phyloP scores from a whole-genome alignment of 768 basidiomycete genomes.

The Rhizopogon rudus region DNA sequence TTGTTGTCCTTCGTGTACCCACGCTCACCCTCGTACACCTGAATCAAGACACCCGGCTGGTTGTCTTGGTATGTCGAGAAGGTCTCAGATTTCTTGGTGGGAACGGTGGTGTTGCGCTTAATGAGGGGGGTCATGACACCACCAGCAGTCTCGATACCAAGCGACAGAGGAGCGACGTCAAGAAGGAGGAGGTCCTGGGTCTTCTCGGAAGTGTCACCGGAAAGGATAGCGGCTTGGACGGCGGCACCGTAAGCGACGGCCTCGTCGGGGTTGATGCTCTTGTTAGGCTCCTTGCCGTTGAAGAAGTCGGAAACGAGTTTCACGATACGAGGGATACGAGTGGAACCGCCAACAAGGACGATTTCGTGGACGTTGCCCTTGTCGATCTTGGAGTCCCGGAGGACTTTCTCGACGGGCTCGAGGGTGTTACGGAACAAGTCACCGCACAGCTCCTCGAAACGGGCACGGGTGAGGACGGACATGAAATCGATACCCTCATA shows the following conservation, averaged over 20 bases:
- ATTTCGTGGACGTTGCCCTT: constrained; percentile 95
- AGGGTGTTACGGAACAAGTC: constrained; percentile 92
- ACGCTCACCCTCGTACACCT: constrained; percentile 98
- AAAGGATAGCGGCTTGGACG: constrained; percentile 96
- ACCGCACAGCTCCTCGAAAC: constrained; percentile 94
- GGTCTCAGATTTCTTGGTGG: constrained; percentile 97
- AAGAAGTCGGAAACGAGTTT: constrained; percentile 99
- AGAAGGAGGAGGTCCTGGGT: constrained; percentile 94
- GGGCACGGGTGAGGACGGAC: constrained; percentile 95
- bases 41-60: constrained; percentile 97
- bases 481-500: constrained; percentile 99
- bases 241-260: constrained; percentile 99
- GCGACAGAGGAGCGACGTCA: constrained; percentile 86
- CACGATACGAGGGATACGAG: constrained; percentile 95
- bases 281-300: constrained; percentile 98
- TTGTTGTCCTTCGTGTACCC: constrained; percentile 99
- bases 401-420: constrained; percentile 96
- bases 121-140: constrained; percentile 99
- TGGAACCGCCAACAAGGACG: constrained; percentile 96
- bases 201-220: constrained; percentile 97
- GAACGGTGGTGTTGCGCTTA: constrained; percentile 98
- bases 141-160: constrained; percentile 97
- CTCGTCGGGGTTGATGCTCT: constrained; percentile 99
- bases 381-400: constrained; percentile 98
- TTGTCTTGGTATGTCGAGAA: constrained; percentile 99